Conservation (phyloP, 73 alveolate species). For the Paraurostyla sp. region DNA sequence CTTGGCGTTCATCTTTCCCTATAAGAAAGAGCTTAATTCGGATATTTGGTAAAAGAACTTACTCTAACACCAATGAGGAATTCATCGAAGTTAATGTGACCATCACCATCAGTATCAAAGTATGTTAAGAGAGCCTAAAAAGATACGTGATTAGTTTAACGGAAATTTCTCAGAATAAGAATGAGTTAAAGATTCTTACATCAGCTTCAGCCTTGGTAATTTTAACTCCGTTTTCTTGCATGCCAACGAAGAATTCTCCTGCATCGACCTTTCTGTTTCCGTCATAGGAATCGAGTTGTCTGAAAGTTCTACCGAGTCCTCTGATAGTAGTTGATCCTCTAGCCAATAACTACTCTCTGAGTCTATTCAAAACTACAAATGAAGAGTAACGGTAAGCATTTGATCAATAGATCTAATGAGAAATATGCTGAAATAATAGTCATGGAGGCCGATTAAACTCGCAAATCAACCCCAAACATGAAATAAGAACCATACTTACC, state of each 20-base stretch:
- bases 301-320: conserved; percentile 89
- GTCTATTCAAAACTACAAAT: conserved; percentile 63
- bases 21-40: conserved; percentile 9
- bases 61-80: conserved; percentile 93
- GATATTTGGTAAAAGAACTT: conserved; percentile 7
- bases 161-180: not conserved
- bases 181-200: conserved; percentile 9
- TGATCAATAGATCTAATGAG: not conserved
- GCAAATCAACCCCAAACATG: not conserved
- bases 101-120: conserved; percentile 92
- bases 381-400: not conserved
- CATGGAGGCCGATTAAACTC: not conserved
- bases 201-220: conserved; percentile 90
- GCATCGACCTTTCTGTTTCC: conserved; percentile 92
- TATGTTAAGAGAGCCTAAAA: conserved; percentile 70
- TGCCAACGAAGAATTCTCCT: conserved; percentile 93
- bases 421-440: not conserved
- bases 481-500: not conserved
- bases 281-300: conserved; percentile 91
- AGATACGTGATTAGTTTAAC: conserved; percentile 1
- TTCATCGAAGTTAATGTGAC: conserved; percentile 95
- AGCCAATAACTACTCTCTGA: conserved; percentile 67
- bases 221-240: conserved; percentile 91
- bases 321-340: conserved; percentile 91
- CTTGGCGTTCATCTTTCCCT: conserved; percentile 91